Percentiles rank a stretch among this genome's conserved stretches.
Evolutionary conservation across 257 asterid genomes (phyloP).

Genomic region (Misopates orontium): DNA sequence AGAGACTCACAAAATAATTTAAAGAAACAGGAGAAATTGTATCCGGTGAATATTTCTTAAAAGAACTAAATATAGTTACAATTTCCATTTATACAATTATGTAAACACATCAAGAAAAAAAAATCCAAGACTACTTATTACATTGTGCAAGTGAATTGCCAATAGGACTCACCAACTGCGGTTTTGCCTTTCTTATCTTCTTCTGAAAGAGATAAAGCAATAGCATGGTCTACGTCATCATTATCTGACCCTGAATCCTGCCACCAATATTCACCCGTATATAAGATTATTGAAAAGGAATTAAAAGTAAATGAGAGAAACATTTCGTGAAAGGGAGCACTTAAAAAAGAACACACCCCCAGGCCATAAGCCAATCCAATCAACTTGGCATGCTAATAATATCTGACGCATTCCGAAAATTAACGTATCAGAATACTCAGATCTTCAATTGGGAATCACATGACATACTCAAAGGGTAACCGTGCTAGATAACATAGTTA

Average conservation of each 20-base stretch:
- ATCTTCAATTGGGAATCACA: background rate
- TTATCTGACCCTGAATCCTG: conserved; percentile 65
- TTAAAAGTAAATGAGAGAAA: background rate
- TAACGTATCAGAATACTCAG: background rate
- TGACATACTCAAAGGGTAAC: background rate
- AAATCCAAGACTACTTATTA: too few species aligned
- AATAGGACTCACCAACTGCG: conserved; percentile 47
- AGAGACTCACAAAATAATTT: too few species aligned
- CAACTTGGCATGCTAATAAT: background rate
- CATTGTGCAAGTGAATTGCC: background rate
- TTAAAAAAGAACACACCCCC: background rate
- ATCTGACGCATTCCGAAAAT: background rate
- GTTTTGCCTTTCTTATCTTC: conserved; percentile 66
- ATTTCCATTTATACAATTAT: too few species aligned
- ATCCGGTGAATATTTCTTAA: too few species aligned
- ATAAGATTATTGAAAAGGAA: conserved; percentile 3
- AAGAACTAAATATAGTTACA: too few species aligned
- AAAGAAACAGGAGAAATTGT: too few species aligned
- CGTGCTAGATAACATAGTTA: too few species aligned
- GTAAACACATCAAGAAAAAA: too few species aligned
- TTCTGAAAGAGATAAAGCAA: conserved; percentile 80
- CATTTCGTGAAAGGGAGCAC: too few species aligned
- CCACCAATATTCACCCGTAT: conserved; percentile 20
- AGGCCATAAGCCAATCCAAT: conserved; percentile 9
- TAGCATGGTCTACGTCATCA: conserved; percentile 75